These are phyloP conservation scores for Hymenoscyphus linearis DNA, from an alignment of 2,329 filamentous ascomycete genomes.

Conservation along the genomic window DNA sequence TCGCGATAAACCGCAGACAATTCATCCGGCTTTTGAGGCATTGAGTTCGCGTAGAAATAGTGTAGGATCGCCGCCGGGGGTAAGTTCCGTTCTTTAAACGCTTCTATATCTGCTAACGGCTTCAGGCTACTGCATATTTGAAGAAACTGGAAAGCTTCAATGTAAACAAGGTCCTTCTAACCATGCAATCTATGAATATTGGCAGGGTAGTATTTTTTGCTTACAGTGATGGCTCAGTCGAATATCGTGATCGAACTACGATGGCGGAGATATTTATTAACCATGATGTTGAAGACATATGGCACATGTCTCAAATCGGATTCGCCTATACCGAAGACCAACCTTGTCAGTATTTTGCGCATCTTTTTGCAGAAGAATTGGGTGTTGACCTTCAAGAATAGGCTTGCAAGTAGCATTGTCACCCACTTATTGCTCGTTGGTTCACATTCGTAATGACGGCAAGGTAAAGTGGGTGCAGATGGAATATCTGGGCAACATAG, in stretches of 20 bases:
- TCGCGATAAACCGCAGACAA: slow-evolving; percentile 54
- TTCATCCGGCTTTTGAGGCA: slow-evolving; percentile 75
- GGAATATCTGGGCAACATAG: slow-evolving; percentile 46
- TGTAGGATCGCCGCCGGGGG: slow-evolving; percentile 24
- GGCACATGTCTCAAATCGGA: slow-evolving; percentile 69
- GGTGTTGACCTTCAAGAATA: slow-evolving; percentile 25
- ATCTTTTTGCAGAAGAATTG: neutral
- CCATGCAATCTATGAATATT: slow-evolving; percentile 62
- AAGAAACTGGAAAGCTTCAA: slow-evolving; percentile 62
- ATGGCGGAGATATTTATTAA: slow-evolving; percentile 65
- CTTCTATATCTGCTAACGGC: slow-evolving; percentile 11
- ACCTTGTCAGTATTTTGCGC: slow-evolving; percentile 47
- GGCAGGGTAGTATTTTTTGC: slow-evolving; percentile 67
- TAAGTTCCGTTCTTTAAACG: slow-evolving; percentile 18
- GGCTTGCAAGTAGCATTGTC: slow-evolving; percentile 57
- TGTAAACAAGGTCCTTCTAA: slow-evolving; percentile 65
- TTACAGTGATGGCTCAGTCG: slow-evolving; percentile 74
- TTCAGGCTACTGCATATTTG: slow-evolving; percentile 43
- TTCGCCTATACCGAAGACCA: slow-evolving; percentile 65
- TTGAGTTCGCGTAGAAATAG: slow-evolving; percentile 61
- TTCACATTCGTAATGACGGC: slow-evolving; percentile 53
- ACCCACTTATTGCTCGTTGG: slow-evolving; percentile 53
- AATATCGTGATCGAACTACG: slow-evolving; percentile 71
- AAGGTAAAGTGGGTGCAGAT: slow-evolving; percentile 54
- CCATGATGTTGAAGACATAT: slow-evolving; percentile 59